These are phyloP conservation scores for Myxozyma mucilagina DNA, from an alignment of 805 yeast genomes.

Conservation along the genomic window DNA sequence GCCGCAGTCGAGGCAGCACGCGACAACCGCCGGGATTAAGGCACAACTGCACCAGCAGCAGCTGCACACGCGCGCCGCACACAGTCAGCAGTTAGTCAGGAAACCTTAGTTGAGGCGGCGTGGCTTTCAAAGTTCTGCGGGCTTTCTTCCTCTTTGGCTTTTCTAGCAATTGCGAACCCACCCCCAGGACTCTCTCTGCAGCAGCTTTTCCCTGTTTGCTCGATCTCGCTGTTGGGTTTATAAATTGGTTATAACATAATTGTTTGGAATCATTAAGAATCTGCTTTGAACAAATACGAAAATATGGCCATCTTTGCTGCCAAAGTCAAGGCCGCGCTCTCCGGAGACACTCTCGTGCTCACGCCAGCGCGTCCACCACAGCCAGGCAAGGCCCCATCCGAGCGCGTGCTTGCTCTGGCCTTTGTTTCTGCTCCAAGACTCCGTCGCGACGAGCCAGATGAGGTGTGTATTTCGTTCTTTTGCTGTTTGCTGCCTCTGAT, in stretches of 20 bases:
- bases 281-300: too few species aligned
- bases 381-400: conserved; percentile 45
- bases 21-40: neutral
- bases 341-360: conserved; percentile 70
- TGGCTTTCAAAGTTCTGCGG: too few species aligned
- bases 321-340: conserved; percentile 66
- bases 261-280: too few species aligned
- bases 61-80: neutral
- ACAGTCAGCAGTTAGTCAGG: too few species aligned
- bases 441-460: conserved; percentile 36
- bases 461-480: conserved; percentile 20
- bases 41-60: neutral
- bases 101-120: too few species aligned
- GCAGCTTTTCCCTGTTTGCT: too few species aligned
- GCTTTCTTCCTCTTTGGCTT: neutral
- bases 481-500: neutral
- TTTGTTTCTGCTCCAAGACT: conserved; percentile 61
- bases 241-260: too few species aligned
- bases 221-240: too few species aligned
- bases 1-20: neutral
- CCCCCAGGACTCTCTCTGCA: too few species aligned
- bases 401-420: conserved; percentile 64
- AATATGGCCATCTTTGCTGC: conserved; percentile 43
- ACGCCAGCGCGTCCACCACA: conserved; percentile 46
- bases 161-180: too few species aligned